A percentile compares a stretch with the other conserved stretches of the same genome.
These are phyloP conservation scores for Penicillium paneum DNA, from an alignment of 2,329 filamentous ascomycete genomes.

Conservation along the genomic window DNA sequence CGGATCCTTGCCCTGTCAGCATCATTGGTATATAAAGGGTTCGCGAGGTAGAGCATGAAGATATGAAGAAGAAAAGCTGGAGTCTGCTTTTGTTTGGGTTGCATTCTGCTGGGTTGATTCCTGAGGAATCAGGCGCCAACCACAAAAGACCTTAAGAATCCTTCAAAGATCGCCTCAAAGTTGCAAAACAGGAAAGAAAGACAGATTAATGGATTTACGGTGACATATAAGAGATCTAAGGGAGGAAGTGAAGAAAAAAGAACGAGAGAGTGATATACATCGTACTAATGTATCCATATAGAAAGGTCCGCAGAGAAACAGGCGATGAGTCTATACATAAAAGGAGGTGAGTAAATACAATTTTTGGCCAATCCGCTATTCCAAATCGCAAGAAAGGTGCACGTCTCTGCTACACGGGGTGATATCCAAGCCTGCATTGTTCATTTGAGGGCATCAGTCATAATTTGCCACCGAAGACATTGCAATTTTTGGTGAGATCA, in stretches of 20 bases:
- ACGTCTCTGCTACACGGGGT: background rate
- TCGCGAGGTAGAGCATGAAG: background rate
- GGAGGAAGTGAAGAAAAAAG: background rate
- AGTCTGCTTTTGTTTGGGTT: slow-evolving; percentile 1
- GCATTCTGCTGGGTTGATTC: slow-evolving; percentile 2
- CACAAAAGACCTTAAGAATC: background rate
- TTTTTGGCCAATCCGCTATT: background rate
- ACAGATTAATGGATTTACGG: no score
- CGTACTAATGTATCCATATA: no score
- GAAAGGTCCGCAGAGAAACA: background rate
- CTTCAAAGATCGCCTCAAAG: background rate
- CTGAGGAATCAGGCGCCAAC: slow-evolving; percentile 1
- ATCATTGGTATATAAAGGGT: background rate
- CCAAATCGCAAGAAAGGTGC: background rate
- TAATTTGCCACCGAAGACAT: background rate
- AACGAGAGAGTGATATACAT: background rate
- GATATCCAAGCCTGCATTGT: background rate
- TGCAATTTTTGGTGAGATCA: slow-evolving; percentile 18
- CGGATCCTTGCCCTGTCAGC: background rate
- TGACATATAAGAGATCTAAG: background rate
- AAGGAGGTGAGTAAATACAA: background rate
- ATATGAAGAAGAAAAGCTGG: background rate
- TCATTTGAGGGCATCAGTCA: slow-evolving; percentile 14
- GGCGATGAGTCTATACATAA: no score
- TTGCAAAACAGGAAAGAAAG: background rate